These are phyloP conservation scores for Eutypa lata DNA, from an alignment of 2,329 filamentous ascomycete genomes.

Conservation along the genomic window DNA sequence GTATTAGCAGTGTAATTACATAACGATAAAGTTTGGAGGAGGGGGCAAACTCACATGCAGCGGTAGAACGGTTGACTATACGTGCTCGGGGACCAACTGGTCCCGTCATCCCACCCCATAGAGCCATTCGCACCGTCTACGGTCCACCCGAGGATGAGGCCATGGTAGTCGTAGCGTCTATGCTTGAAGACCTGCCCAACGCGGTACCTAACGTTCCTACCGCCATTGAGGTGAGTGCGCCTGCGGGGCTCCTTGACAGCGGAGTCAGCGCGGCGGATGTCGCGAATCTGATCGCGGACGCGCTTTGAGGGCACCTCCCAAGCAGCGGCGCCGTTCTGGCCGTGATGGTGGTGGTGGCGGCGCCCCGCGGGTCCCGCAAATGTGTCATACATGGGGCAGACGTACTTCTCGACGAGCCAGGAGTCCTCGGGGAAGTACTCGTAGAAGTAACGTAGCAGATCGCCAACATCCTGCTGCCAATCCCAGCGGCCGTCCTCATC, in stretches of 20 bases:
- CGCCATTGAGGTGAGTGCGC: slow-evolving; percentile 27
- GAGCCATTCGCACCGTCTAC: slow-evolving; percentile 59
- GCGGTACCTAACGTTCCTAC: slow-evolving; percentile 53
- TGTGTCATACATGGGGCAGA: slow-evolving; percentile 58
- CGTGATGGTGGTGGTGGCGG: slow-evolving; percentile 20
- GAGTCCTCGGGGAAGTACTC: slow-evolving; percentile 68
- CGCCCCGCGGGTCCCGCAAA: slow-evolving; percentile 30
- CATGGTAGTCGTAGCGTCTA: slow-evolving; percentile 73
- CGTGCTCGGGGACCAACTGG: slow-evolving; percentile 24
- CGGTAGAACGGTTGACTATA: slow-evolving; percentile 76
- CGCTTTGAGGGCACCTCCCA: slow-evolving; percentile 32
- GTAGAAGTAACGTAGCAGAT: slow-evolving; percentile 62
- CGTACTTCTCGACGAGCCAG: slow-evolving; percentile 65
- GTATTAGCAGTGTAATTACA: slow-evolving; percentile 5
- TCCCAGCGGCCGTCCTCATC: slow-evolving; percentile 39
- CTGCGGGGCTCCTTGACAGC: slow-evolving; percentile 30
- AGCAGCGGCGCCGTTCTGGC: slow-evolving; percentile 12
- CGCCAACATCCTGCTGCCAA: slow-evolving; percentile 61
- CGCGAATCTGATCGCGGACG: slow-evolving; percentile 33
- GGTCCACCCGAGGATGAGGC: slow-evolving; percentile 87
- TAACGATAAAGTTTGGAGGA: slow-evolving; percentile 1
- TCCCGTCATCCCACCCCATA: slow-evolving; percentile 55
- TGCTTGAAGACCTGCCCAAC: slow-evolving; percentile 86
- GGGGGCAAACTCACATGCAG: slow-evolving; percentile 65
- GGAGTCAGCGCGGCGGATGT: slow-evolving; percentile 43